phyloP scores from a whole-genome alignment of 139 green algal species.

The Dunaliella primolecta region DNA sequence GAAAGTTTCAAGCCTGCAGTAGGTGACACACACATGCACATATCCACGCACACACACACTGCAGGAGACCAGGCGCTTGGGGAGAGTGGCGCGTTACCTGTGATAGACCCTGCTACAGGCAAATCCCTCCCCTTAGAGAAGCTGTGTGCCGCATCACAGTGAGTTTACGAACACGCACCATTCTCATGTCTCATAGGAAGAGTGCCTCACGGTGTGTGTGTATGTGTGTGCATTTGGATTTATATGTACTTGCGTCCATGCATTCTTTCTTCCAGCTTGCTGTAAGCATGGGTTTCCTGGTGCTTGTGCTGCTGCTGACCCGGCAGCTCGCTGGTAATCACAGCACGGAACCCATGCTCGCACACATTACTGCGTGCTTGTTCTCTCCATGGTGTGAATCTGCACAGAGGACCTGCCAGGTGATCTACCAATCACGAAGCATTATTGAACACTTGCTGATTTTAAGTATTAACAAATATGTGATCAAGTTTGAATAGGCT shows the following conservation, averaged over 20 bases:
- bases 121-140: not conserved
- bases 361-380: too few species aligned
- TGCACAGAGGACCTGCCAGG: too few species aligned
- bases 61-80: not conserved
- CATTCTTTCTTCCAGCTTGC: not conserved
- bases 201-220: too few species aligned
- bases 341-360: too few species aligned
- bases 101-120: constrained; percentile 5
- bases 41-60: not conserved
- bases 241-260: not conserved
- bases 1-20: not conserved
- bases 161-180: too few species aligned
- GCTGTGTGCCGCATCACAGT: not conserved
- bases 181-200: too few species aligned
- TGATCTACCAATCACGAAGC: too few species aligned
- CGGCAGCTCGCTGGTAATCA: not conserved
- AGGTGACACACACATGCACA: not conserved
- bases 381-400: too few species aligned
- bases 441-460: too few species aligned
- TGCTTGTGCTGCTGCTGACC: not conserved
- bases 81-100: not conserved
- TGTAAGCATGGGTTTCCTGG: too few species aligned
- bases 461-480: too few species aligned
- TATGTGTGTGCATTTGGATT: not conserved
- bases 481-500: too few species aligned